Evolutionary conservation across 495 filamentous ascomycete species (phyloP).

Genomic region (Aspergillus nanangensis): DNA sequence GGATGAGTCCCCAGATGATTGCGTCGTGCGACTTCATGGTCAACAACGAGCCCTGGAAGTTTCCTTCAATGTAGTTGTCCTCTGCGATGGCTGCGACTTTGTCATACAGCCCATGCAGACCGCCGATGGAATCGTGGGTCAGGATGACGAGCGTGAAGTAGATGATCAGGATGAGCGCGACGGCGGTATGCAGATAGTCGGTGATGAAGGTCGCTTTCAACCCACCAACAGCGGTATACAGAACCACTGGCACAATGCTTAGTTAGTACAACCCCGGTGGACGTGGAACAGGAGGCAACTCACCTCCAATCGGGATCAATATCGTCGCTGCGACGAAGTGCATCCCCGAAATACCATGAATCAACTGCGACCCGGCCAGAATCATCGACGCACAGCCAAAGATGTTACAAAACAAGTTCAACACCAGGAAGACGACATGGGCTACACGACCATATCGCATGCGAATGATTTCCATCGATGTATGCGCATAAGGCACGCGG

Average conservation of each 20-base stretch:
- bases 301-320: conserved; percentile 42
- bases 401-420: conserved; percentile 50
- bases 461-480: conserved; percentile 50
- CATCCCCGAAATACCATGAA: conserved; percentile 36
- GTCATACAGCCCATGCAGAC: conserved; percentile 32
- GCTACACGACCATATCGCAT: conserved; percentile 48
- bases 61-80: conserved; percentile 39
- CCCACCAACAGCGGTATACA: conserved; percentile 38
- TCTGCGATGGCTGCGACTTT: conserved; percentile 25
- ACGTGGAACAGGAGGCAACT: background rate
- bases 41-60: conserved; percentile 43
- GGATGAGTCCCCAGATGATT: conserved; percentile 44
- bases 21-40: conserved; percentile 49
- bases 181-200: conserved; percentile 34
- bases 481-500: conserved; percentile 52
- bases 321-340: conserved; percentile 39
- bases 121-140: conserved; percentile 27
- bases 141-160: conserved; percentile 34
- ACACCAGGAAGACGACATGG: conserved; percentile 46
- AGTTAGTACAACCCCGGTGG: background rate
- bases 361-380: conserved; percentile 29
- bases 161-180: conserved; percentile 35
- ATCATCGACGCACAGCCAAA: conserved; percentile 43
- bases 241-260: conserved; percentile 28
- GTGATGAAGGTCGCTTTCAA: conserved; percentile 39